A percentile compares a stretch with the other conserved stretches of the same genome.
Conservation (phyloP, 202 grass and related monocot genomes). For the Cymbopogon flexuosus region DNA sequence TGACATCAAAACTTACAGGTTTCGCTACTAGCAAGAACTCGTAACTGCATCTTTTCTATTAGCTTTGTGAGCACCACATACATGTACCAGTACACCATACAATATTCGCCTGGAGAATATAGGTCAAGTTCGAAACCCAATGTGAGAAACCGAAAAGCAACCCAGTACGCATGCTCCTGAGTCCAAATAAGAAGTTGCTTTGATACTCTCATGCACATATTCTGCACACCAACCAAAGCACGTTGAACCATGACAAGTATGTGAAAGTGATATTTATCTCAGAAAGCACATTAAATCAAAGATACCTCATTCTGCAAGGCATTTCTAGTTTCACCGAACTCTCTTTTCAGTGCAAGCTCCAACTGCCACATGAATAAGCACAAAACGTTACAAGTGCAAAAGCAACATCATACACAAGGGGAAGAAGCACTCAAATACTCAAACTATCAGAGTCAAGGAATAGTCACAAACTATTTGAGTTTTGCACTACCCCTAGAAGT, state of each 20-base stretch:
- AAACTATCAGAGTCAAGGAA: slow-evolving; percentile 3
- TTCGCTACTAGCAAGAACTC: slow-evolving; percentile 59
- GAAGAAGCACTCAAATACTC: background rate
- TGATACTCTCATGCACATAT: slow-evolving; percentile 82
- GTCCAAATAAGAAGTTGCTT: slow-evolving; percentile 87
- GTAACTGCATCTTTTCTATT: slow-evolving; percentile 77
- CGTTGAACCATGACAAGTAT: slow-evolving; percentile 7
- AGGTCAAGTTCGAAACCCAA: slow-evolving; percentile 93
- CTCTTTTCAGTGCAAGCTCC: slow-evolving; percentile 93
- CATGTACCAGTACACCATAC: slow-evolving; percentile 99
- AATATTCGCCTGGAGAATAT: slow-evolving; percentile 75
- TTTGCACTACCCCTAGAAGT: background rate
- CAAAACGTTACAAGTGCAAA: slow-evolving; percentile 34
- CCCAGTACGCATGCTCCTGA: slow-evolving; percentile 81
- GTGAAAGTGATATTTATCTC: slow-evolving; percentile 6
- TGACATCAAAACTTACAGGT: slow-evolving; percentile 56
- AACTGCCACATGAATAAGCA: slow-evolving; percentile 44
- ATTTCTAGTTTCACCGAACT: slow-evolving; percentile 72
- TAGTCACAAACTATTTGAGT: background rate
- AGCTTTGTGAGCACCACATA: slow-evolving; percentile 70
- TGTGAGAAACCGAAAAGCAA: slow-evolving; percentile 87
- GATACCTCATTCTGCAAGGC: slow-evolving; percentile 58
- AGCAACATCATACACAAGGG: background rate
- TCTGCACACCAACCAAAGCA: slow-evolving; percentile 49
- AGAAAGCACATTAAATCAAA: slow-evolving; percentile 15